Evolutionary conservation across 768 basidiomycete species (phyloP).

Genomic region (Fomitopsis serialis): DNA sequence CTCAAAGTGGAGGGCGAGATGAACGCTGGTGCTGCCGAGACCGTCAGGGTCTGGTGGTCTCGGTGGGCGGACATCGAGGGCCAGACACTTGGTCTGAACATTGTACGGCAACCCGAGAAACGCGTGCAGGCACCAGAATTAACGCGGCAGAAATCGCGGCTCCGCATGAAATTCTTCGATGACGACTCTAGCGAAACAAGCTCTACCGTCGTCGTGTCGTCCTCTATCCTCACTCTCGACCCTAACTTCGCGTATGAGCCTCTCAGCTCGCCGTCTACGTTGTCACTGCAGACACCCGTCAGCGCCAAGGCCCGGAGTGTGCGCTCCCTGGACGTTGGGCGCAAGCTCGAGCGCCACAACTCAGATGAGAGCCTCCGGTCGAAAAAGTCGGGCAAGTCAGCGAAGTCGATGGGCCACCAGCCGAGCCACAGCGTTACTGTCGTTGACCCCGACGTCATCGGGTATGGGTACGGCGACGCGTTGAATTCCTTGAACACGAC

Average conservation of each 20-base stretch:
- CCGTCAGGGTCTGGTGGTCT: constrained; percentile 62
- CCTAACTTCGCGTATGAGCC: constrained; percentile 6
- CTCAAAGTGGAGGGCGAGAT: constrained; percentile 30
- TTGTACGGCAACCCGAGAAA: constrained; percentile 31
- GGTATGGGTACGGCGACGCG: constrained; percentile 15
- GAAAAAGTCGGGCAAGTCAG: constrained; percentile 32
- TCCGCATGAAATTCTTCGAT: neutral
- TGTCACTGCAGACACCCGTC: constrained; percentile 12
- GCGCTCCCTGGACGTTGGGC: constrained; percentile 13
- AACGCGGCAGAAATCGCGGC: neutral
- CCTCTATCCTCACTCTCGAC: constrained; percentile 15
- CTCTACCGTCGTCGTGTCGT: constrained; percentile 14
- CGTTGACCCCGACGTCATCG: constrained; percentile 7
- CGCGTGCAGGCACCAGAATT: neutral
- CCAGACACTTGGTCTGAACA: constrained; percentile 33
- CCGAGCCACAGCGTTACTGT: constrained; percentile 6
- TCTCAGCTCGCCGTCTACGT: constrained; percentile 5
- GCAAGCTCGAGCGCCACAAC: constrained; percentile 20
- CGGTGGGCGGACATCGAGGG: constrained; percentile 66
- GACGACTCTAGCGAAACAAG: constrained; percentile 8
- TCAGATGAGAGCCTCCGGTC: constrained; percentile 37
- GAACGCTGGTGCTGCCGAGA: constrained; percentile 64
- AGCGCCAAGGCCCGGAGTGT: constrained; percentile 12
- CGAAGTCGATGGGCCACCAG: constrained; percentile 7
- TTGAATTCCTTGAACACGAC: constrained; percentile 1